Evolutionary conservation across 768 basidiomycete genomes (phyloP), one percentile per base, ranked within the genome.

Genomic region (Mycena pura): DNA sequence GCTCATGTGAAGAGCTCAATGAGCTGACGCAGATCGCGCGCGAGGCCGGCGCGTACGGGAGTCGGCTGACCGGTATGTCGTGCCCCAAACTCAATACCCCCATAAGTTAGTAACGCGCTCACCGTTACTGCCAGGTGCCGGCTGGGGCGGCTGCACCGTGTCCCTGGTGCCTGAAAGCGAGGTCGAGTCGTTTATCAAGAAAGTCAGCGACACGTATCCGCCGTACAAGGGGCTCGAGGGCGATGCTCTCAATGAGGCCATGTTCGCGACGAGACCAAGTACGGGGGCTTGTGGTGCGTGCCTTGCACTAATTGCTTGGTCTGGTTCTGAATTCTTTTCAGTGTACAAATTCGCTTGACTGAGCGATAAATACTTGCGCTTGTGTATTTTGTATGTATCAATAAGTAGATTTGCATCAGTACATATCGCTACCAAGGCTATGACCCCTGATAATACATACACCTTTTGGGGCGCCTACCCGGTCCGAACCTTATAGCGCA

Each of bases 121-220:
- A 10, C 22, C 28, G 32, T 38, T 46, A 31, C 17, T 14, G 45
- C 5, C 61, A 91, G 91, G 92, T 27, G 93, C 93, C 0, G 93
- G 93, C 4, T 96, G 93, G 93, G 95, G 95, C 34, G 94, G 94
- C 6, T 95, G 93, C 69, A 91, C 90, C 0, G 89, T 95, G 21
- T 93, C 91, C 7, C 82, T 95, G 19, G 88, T 95, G 15, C 81
- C 85, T 7, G 88, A 90, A 68, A 73, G 77, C 19, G 68, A 84
- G 41, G 90, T 91, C 3, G 80, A 83, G 0, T 61, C 68, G 8
- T 95, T 96, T 72, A 88, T 94, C 43, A 69, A 76, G 62, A 79
- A 80, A 64, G 76, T 95, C 17, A 83, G 79, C 69, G 75, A 76
- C n/a, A 76, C 74, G 5, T 95, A 93, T 70, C 74, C 70, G 17